Conservation (phyloP, 169 alveolate genomes). For the Gregarina niphandrodes region DNA sequence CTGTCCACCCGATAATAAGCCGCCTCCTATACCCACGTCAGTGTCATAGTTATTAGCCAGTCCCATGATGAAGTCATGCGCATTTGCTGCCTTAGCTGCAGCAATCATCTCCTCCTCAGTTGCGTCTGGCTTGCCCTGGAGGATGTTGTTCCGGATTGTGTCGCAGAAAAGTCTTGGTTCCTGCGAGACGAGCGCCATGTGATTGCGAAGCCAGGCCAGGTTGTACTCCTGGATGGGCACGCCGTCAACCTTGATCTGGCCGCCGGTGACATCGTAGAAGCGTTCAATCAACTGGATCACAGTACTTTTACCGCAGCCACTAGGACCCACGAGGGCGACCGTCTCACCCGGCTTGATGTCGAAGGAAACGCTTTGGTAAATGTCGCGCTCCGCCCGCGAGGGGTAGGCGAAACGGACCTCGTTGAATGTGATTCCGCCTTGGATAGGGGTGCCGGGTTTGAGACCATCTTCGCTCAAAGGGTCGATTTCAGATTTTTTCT, state of each 20-base stretch:
- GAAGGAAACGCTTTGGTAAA: slow-evolving; percentile 23
- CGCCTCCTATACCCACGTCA: slow-evolving; percentile 63
- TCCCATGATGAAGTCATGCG: slow-evolving; percentile 34
- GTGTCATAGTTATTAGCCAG: slow-evolving; percentile 48
- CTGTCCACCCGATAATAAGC: slow-evolving; percentile 67
- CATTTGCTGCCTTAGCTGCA: slow-evolving; percentile 45
- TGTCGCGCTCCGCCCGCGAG: slow-evolving; percentile 1
- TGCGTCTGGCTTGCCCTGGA: slow-evolving; percentile 25
- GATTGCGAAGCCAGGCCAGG: too few relatives aligned
- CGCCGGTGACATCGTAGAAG: slow-evolving; percentile 36
- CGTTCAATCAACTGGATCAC: slow-evolving; percentile 40
- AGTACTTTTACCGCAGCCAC: slow-evolving; percentile 67
- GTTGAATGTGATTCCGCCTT: too few relatives aligned
- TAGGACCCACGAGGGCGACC: slow-evolving; percentile 60
- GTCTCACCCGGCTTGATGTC: slow-evolving; percentile 30
- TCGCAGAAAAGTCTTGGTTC: slow-evolving; percentile 32
- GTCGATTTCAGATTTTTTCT: too few relatives aligned
- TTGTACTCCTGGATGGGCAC: slow-evolving; percentile 21
- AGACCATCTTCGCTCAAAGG: too few relatives aligned
- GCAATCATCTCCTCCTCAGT: slow-evolving; percentile 33
- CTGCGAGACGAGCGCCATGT: slow-evolving; percentile 35
- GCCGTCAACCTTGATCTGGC: slow-evolving; percentile 36
- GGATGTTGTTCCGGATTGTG: slow-evolving; percentile 31
- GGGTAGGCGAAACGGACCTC: not conserved
- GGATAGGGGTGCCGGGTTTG: too few relatives aligned